Conservation (phyloP, 2,329 filamentous ascomycete species). For the Chaetomium sp. region DNA sequence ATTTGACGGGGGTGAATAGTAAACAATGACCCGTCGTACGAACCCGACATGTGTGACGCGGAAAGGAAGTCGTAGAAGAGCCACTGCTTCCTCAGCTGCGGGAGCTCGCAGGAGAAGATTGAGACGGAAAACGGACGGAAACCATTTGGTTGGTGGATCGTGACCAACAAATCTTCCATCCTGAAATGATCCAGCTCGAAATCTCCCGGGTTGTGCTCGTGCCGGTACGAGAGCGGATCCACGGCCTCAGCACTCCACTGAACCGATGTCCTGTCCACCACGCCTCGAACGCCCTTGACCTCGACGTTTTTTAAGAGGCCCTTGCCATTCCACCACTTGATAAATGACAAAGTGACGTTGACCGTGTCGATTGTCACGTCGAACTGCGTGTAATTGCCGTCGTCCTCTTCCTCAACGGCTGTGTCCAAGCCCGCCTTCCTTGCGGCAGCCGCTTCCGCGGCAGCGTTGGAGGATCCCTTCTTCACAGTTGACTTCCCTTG, state of each 20-base stretch:
- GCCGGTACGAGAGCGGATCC: slow-evolving; percentile 84
- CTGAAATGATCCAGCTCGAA: slow-evolving; percentile 98
- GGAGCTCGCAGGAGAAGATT: slow-evolving; percentile 93
- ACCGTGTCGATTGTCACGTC: slow-evolving; percentile 93
- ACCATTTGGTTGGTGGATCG: slow-evolving; percentile 82
- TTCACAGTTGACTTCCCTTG: slow-evolving; percentile 79
- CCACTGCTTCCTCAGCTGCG: slow-evolving; percentile 91
- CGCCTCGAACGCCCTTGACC: slow-evolving; percentile 88
- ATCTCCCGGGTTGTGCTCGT: slow-evolving; percentile 85
- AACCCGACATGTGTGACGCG: slow-evolving; percentile 93
- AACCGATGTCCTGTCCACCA: slow-evolving; percentile 87
- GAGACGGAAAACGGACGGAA: slow-evolving; percentile 96
- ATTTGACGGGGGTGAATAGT: slow-evolving; percentile 94
- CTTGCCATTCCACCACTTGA: slow-evolving; percentile 99
- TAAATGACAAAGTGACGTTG: slow-evolving; percentile 92
- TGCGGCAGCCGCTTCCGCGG: slow-evolving; percentile 82
- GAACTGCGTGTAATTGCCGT: slow-evolving; percentile 97
- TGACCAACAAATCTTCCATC: slow-evolving; percentile 89
- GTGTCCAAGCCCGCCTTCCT: slow-evolving; percentile 55
- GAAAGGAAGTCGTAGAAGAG: slow-evolving; percentile 97
- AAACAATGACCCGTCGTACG: slow-evolving; percentile 92
- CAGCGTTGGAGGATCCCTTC: slow-evolving; percentile 85
- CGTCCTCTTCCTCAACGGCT: slow-evolving; percentile 60
- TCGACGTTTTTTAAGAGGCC: slow-evolving; percentile 89
- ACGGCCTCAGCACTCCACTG: slow-evolving; percentile 67